Percentiles rank a stretch among this genome's conserved stretches.
Conservation (phyloP, 305 asterid species). For the Fraxinus xanthoxyloides region DNA sequence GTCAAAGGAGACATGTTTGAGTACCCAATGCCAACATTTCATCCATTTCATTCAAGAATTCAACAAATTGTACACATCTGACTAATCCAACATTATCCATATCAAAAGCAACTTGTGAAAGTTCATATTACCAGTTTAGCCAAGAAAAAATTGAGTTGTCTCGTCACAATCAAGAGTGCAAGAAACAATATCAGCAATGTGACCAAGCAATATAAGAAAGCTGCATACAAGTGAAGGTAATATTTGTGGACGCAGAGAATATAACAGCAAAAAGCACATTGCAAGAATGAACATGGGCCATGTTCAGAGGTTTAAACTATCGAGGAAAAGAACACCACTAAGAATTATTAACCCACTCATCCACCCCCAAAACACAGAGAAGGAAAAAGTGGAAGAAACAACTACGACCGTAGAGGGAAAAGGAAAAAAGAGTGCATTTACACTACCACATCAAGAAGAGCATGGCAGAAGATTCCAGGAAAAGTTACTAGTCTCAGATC, state of each 20-base stretch:
- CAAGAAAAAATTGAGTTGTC: not conserved
- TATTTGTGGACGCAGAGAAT: not conserved
- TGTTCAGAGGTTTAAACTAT: not conserved
- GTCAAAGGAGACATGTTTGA: slow-evolving; percentile 14
- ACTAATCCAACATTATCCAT: not conserved
- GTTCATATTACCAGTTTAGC: not conserved
- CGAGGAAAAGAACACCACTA: not conserved
- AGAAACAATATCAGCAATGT: not conserved
- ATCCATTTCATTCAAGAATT: not conserved
- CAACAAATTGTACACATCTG: not conserved
- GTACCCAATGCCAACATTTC: not conserved
- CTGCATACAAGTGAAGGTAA: not conserved
- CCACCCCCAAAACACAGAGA: not conserved
- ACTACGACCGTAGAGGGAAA: not conserved
- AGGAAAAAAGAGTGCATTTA: not conserved
- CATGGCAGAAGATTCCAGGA: not conserved
- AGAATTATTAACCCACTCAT: not conserved
- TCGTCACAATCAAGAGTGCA: not conserved
- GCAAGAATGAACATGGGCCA: not conserved
- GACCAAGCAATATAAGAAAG: not conserved
- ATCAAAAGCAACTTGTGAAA: not conserved
- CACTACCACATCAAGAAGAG: not conserved
- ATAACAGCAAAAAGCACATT: not conserved
- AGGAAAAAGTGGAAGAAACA: not conserved
- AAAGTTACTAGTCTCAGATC: not conserved